Evolutionary conservation across 164 flowering plant genomes (phyloP), one percentile per base, ranked within the genome.

Genomic region (Tetracentron sinense): DNA sequence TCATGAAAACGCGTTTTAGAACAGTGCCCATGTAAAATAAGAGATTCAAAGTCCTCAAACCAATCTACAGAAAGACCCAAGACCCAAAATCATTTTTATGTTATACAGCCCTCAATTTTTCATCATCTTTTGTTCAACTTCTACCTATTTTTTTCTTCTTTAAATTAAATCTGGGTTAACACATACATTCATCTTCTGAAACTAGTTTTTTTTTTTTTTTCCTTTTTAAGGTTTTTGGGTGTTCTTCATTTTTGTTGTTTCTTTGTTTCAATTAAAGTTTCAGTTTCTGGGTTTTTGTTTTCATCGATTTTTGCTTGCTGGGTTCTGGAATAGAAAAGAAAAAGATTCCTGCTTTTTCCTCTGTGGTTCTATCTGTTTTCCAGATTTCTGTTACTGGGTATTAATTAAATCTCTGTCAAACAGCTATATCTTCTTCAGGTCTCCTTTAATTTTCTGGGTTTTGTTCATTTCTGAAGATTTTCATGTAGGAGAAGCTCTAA

Each of bases 1-100:
- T 47, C 25, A 10, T 23, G 44, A 58, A 58, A 58, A 30, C 63
- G 63, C 63, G 63, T 60, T 60, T 46, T 17, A 2, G 12, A 35
- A 38, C 26, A 20, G 16, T 23, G 47, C 7, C 19, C 16, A 8
- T n/a, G 6, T 8, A 12, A 14, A 25, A 25, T 52, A 29, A 38
- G 30, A 26, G 55, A 52, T 52, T 52, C 55, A 52, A 52, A 52
- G 30, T 52, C 29, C 19, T 12, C 28, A 5, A 48, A 20, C 19
- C 21, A 4, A 14, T 4, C 22, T 20, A 4, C 22, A 20, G 22
- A 48, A 4, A 48, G 8, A 19, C 21, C 26, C 11, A 8, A 21
- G 14, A 3, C 29, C 1, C 49, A 38, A 38, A 38, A 12, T 38
- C 16, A 17, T 23, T 21, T 7, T 20, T 1, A 21, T 20, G 21